Evolutionary conservation across 495 filamentous ascomycete genomes (phyloP).

Genomic region (Pseudomonodictys pantanalensis): DNA sequence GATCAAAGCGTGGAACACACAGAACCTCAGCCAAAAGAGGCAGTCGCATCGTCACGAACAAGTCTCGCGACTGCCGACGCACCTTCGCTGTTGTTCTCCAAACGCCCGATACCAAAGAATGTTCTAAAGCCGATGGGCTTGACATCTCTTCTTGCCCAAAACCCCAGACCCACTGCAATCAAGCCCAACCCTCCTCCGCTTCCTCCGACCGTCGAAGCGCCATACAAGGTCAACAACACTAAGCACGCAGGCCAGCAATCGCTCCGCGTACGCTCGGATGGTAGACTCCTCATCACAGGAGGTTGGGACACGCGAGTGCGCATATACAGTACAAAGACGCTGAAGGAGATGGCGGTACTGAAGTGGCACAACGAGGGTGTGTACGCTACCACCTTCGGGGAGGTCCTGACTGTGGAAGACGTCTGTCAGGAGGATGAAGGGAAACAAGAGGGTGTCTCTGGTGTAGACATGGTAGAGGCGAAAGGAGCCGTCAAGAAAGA

Average conservation of each 20-base stretch:
- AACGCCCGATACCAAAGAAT: no score
- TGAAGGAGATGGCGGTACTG: constrained; percentile 88
- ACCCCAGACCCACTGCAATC: constrained; percentile 3
- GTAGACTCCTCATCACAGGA: constrained; percentile 80
- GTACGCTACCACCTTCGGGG: constrained; percentile 79
- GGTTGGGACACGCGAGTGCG: constrained; percentile 84
- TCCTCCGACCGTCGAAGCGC: constrained; percentile 22
- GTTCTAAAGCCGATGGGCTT: no score
- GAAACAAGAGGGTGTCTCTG: not conserved
- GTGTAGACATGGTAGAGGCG: not conserved
- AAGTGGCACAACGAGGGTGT: constrained; percentile 94
- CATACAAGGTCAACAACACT: constrained; percentile 53
- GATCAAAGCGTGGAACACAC: no score
- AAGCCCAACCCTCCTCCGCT: constrained; percentile 29
- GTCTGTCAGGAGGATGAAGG: not conserved
- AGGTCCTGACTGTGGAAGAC: constrained; percentile 32
- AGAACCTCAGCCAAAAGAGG: no score
- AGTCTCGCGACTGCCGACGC: no score
- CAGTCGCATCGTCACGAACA: no score
- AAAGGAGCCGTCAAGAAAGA: not conserved
- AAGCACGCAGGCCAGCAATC: constrained; percentile 89
- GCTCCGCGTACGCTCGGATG: constrained; percentile 73
- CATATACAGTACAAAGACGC: constrained; percentile 74
- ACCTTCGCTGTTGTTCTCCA: no score
- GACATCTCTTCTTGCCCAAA: no score